phyloP scores from a whole-genome alignment of 208 protist species.

The Trypanosoma melophagium region DNA sequence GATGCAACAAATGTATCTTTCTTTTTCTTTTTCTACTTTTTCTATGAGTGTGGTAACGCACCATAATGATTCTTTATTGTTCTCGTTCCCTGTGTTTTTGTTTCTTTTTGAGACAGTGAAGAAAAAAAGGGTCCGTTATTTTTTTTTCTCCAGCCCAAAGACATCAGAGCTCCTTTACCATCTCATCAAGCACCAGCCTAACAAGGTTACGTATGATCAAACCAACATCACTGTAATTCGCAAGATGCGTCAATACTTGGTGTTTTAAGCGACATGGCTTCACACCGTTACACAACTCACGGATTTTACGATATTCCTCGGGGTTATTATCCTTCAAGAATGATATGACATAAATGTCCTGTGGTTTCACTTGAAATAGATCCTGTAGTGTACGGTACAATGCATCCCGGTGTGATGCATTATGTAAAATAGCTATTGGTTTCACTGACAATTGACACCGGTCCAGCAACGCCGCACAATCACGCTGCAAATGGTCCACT shows the following conservation, averaged over 20 bases:
- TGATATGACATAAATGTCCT: conserved; percentile 77
- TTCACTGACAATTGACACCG: conserved; percentile 65
- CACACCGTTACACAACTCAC: conserved; percentile 68
- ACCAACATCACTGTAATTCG: conserved; percentile 82
- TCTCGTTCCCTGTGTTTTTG: too few relatives aligned
- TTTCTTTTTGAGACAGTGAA: too few relatives aligned
- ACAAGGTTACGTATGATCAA: conserved; percentile 86
- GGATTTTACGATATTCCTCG: conserved; percentile 81
- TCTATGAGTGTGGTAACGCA: too few relatives aligned
- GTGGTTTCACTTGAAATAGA: conserved; percentile 66
- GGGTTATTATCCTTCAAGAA: conserved; percentile 80
- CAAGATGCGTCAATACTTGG: conserved; percentile 78
- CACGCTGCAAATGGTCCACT: conserved; percentile 75
- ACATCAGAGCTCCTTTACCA: conserved; percentile 34
- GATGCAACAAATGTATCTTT: too few relatives aligned
- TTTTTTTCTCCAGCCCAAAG: neutral
- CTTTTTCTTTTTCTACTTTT: too few relatives aligned
- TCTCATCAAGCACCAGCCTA: conserved; percentile 67
- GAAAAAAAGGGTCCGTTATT: neutral
- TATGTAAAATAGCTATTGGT: conserved; percentile 60
- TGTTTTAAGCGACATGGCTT: conserved; percentile 61
- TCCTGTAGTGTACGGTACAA: conserved; percentile 74
- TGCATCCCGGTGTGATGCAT: conserved; percentile 67
- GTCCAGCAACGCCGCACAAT: conserved; percentile 39
- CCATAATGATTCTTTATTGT: too few relatives aligned